Base-by-base conservation (phyloP, 2,329 filamentous ascomycete genomes). In the Cryphonectria carpinicola region DNA sequence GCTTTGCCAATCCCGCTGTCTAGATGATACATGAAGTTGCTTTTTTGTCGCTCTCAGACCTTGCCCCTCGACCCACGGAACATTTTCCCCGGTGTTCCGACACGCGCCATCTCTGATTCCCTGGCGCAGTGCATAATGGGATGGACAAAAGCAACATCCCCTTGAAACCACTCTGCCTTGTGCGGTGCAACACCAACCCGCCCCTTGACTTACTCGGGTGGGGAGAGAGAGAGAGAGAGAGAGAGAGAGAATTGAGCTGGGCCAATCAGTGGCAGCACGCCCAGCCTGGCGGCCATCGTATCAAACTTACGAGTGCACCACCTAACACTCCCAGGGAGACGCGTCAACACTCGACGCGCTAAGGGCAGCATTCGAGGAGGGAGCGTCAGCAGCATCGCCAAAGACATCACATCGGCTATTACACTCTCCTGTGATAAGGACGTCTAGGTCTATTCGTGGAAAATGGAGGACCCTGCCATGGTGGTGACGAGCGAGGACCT, bases 401-500 rank as follows among this genome's bases (percentile, higher is more conserved):
- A 43, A 43, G 41, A 43, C 10, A 63, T 46, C 37, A 43, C 3
- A 63, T 46, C 37, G 32, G 17, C n/a, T 10, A 39, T 19, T 14
- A 39, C 37, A 22, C 2, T 28, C 39, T 28, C 4, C 11, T 17
- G n/a, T 32, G 37, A 10, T 13, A 46, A 66, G 14, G 37, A 17
- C 37, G 7, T 64, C 39, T 61, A 28, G n/a, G 61, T 32, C 41
- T 17, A 65, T 17, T 60, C 14, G 56, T 68, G 70, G n/a, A 65
- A 37, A 69, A 80, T 81, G 78, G 78, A 79, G 52, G 74, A 76
- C 13, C 68, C 72, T 63, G 76, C 73, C 69, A 73, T 73, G 25
- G 72, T 72, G 49, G 73, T 80, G 61, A 80, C 79, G 56, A 75
- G 78, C 32, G 80, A 83, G 76, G 74, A 76, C 62, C 73, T 81